Evolutionary conservation across 1,284 basidiomycete species (phyloP), one percentile per base, ranked within the genome.

Genomic region (Marasmius fiardii): DNA sequence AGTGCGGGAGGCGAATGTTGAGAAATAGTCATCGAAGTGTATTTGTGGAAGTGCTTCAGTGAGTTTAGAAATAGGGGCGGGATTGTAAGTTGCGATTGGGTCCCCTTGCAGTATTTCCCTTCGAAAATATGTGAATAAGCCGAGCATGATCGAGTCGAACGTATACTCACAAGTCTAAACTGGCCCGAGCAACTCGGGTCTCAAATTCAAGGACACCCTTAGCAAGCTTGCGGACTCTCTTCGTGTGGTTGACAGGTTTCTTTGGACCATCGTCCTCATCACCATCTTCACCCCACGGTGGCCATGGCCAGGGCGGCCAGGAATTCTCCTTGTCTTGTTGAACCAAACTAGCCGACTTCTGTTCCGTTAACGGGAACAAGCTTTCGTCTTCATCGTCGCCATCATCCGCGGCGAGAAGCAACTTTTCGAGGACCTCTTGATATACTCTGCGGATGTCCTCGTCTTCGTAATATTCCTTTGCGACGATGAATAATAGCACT

Each of bases 1-100:
- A 54, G 75, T 74, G 39, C 92, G 84, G 14, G 92, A 88, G 0
- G 90, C 83, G 65, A 95, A 93, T 0, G 90, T 78, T 1, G 93
- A 83, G 59, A 98, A 87, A 72, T 97, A 98, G 28, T 83, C 78
- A 0, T 82, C 76, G 73, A 97, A 93, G 65, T 92, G 79, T 62
- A 98, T 81, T 65, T 93, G 84, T 1, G 88, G 81, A 16, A 98
- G 74, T 3, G 86, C 75, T 7, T 79, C 74, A n/a, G 86, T 83
- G 51, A 96, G 77, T 53, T 90, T 86, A 55, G 80, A 76, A 57
- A 93, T 74, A 0, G 80, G 73, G 45, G 82, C 79, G 2, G 94
- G 94, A 70, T 99, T 98, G 76, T 99, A 98, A 0, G 92, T 90
- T 47, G 79, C 87, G 54, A 93, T 76, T 0, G 95, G 96, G 67